Conservation (phyloP, 345 rosid genomes). For the Populus alba region DNA sequence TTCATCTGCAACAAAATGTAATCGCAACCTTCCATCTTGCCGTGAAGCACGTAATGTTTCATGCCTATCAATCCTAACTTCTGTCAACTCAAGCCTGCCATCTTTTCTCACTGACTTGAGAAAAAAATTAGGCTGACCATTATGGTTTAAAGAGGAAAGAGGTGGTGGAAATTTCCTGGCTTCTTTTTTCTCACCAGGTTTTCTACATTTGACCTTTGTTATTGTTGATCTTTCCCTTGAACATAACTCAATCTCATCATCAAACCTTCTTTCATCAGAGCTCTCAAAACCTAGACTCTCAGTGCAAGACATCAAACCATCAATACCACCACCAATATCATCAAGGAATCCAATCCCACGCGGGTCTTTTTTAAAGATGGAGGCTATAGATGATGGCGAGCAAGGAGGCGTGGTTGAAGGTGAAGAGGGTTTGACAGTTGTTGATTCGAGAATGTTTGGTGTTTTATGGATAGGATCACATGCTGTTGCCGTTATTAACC, state of each 20-base stretch:
- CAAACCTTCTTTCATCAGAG: conserved; percentile 49
- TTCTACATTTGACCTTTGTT: conserved; percentile 27
- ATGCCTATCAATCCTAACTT: conserved; percentile 54
- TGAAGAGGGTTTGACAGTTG: conserved; percentile 8
- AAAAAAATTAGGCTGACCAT: conserved; percentile 58
- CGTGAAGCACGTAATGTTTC: conserved; percentile 55
- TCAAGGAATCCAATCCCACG: conserved; percentile 43
- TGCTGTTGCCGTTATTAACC: conserved; percentile 27
- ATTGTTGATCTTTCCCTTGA: not conserved
- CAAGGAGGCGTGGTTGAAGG: not conserved
- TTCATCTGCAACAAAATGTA: conserved; percentile 43
- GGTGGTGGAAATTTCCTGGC: conserved; percentile 59
- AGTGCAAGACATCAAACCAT: conserved; percentile 69
- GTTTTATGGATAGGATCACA: conserved; percentile 10
- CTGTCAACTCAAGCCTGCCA: conserved; percentile 66
- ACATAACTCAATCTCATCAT: conserved; percentile 26
- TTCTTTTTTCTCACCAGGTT: conserved; percentile 24
- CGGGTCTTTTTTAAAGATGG: conserved; percentile 25
- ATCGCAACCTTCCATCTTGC: conserved; percentile 59
- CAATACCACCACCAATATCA: conserved; percentile 44
- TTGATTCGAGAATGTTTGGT: conserved; percentile 41
- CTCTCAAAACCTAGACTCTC: conserved; percentile 93
- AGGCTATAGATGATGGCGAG: not conserved
- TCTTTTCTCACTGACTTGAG: conserved; percentile 60
- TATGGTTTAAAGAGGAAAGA: conserved; percentile 52